These are phyloP conservation scores for Flaveria ramosissima DNA, from an alignment of 129 eudicot genomes.

Conservation along the genomic window DNA sequence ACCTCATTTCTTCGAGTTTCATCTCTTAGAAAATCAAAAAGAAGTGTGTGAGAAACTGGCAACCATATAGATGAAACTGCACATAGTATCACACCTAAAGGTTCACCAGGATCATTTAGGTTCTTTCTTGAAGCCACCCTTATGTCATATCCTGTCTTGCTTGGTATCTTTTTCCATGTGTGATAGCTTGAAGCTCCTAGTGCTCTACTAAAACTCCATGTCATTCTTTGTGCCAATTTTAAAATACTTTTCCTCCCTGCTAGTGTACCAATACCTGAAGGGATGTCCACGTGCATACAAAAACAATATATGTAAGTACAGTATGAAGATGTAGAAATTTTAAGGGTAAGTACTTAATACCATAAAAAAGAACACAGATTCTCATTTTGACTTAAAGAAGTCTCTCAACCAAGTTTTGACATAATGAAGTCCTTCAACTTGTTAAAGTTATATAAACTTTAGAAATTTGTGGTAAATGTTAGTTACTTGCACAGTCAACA, in stretches of 20 bases:
- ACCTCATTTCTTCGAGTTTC: conserved; percentile 87
- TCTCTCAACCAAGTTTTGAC: background rate
- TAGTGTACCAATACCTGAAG: conserved; percentile 70
- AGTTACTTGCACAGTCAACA: background rate
- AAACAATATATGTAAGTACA: background rate
- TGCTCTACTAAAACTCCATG: conserved; percentile 71
- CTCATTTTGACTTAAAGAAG: background rate
- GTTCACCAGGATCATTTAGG: conserved; percentile 85
- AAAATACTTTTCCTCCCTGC: conserved; percentile 91
- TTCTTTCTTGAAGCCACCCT: conserved; percentile 86
- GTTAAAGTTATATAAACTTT: background rate
- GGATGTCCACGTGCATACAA: background rate
- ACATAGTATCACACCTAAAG: conserved; percentile 78
- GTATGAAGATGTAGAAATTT: background rate
- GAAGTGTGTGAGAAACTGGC: conserved; percentile 61
- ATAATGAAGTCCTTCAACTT: background rate
- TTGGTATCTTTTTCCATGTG: conserved; percentile 69
- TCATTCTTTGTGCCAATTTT: conserved; percentile 91
- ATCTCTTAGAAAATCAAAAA: conserved; percentile 85
- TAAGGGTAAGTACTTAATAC: background rate
- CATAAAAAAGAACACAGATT: background rate
- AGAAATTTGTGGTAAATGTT: background rate
- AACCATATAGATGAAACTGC: conserved; percentile 92
- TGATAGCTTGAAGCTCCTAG: conserved; percentile 78
- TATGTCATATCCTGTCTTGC: conserved; percentile 77